A percentile compares a stretch with the other conserved stretches of the same genome.
Conservation (phyloP, 768 basidiomycete species). For the Favolaschia claudopus region DNA sequence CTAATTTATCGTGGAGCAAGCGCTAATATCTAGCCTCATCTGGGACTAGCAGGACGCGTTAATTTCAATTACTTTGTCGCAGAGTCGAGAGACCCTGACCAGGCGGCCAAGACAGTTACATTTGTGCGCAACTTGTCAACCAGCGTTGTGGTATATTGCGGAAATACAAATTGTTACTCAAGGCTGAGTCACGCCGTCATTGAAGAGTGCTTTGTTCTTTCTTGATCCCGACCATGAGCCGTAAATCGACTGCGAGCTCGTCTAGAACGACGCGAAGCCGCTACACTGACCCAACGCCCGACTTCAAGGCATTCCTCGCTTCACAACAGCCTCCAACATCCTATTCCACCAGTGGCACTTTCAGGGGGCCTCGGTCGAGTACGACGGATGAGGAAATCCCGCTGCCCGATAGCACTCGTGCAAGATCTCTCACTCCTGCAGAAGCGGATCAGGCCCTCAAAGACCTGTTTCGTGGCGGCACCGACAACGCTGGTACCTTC, state of each 20-base stretch:
- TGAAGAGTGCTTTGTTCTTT: too few species aligned
- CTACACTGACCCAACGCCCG: neutral
- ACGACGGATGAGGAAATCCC: conserved; percentile 15
- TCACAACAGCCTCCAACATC: neutral
- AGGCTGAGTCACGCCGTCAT: too few species aligned
- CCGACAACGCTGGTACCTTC: conserved; percentile 63
- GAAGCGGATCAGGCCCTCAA: conserved; percentile 83
- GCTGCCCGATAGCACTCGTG: neutral
- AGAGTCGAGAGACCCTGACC: too few species aligned
- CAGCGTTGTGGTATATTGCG: too few species aligned
- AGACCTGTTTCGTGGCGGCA: conserved; percentile 73
- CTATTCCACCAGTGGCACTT: neutral
- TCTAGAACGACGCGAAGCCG: neutral
- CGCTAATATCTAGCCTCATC: too few species aligned
- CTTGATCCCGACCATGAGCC: conserved; percentile 1
- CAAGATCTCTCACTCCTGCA: conserved; percentile 32
- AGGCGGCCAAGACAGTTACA: too few species aligned
- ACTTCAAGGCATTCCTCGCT: neutral
- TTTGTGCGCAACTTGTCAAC: too few species aligned
- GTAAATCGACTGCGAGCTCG: neutral
- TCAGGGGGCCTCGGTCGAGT: neutral
- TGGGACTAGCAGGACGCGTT: too few species aligned
- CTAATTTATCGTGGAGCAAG: too few species aligned
- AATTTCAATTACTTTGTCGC: too few species aligned
- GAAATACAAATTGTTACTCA: too few species aligned